Evolutionary conservation across 176 grass and related monocot genomes (phyloP).

Genomic region (Areca catechu): DNA sequence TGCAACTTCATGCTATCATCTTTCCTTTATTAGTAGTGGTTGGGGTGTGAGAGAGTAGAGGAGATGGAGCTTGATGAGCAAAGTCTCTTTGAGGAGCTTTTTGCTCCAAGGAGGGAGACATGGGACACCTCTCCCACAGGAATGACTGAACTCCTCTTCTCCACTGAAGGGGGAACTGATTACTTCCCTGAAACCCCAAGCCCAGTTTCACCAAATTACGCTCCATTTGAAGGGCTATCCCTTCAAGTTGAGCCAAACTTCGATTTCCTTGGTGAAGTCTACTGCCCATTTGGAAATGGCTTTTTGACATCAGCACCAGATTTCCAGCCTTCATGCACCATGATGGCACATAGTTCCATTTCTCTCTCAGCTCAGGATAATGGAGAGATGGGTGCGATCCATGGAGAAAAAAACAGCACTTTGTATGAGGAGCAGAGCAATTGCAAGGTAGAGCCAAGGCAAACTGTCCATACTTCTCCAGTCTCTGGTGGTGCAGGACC

Average conservation of each 20-base stretch:
- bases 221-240: slow-evolving; percentile 3
- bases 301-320: background rate
- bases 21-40: slow-evolving; percentile 2
- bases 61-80: slow-evolving; percentile 71
- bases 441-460: background rate
- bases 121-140: slow-evolving; percentile 35
- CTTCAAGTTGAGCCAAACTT: slow-evolving; percentile 45
- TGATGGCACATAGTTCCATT: no score
- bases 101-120: slow-evolving; percentile 35
- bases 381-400: no score
- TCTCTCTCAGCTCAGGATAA: no score
- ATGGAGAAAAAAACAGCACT: no score
- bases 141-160: slow-evolving; percentile 61
- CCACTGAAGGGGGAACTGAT: slow-evolving; percentile 25
- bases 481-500: slow-evolving; percentile 25
- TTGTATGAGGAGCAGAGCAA: background rate
- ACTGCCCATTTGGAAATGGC: slow-evolving; percentile 36
- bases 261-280: slow-evolving; percentile 69
- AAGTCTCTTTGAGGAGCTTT: slow-evolving; percentile 69
- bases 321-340: slow-evolving; percentile 4
- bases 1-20: slow-evolving; percentile 18
- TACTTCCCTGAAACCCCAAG: slow-evolving; percentile 10
- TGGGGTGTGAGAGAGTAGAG: background rate
- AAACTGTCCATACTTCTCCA: slow-evolving; percentile 9
- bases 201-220: no score